These are phyloP conservation scores for Talaromyces sp. DNA, from an alignment of 2,329 filamentous ascomycete species.

Conservation along the genomic window DNA sequence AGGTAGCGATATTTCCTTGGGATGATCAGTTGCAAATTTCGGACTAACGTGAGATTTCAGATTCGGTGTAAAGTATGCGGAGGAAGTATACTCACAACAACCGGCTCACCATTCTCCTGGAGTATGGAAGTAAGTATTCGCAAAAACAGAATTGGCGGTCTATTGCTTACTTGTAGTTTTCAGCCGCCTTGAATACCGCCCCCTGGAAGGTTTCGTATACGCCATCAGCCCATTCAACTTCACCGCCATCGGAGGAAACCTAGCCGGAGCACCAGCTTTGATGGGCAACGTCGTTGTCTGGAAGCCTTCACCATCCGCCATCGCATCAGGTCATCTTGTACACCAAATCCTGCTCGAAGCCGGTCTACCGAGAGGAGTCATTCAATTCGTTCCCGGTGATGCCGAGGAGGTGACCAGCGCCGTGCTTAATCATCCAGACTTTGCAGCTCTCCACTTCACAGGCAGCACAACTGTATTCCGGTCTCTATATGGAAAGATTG, in stretches of 20 bases:
- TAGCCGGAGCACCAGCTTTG: conserved; percentile 76
- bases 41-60: conserved; percentile 26
- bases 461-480: conserved; percentile 91
- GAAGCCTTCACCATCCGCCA: conserved; percentile 87
- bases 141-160: too few relatives aligned
- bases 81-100: conserved; percentile 86
- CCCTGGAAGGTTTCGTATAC: conserved; percentile 92
- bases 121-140: conserved; percentile 69
- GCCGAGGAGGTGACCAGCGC: conserved; percentile 76
- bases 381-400: conserved; percentile 90
- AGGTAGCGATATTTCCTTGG: conserved; percentile 45
- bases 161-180: not conserved
- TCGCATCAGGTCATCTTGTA: conserved; percentile 81
- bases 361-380: conserved; percentile 76
- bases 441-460: conserved; percentile 92
- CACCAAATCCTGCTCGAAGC: conserved; percentile 70
- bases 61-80: conserved; percentile 91
- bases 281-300: conserved; percentile 94
- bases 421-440: conserved; percentile 72
- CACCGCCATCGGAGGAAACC: conserved; percentile 86
- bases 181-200: conserved; percentile 76
- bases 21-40: not conserved
- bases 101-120: conserved; percentile 78
- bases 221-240: conserved; percentile 95
- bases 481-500: conserved; percentile 82